Evolutionary conservation across 805 yeast genomes (phyloP).

Genomic region (Kodamaea fukazawae): DNA sequence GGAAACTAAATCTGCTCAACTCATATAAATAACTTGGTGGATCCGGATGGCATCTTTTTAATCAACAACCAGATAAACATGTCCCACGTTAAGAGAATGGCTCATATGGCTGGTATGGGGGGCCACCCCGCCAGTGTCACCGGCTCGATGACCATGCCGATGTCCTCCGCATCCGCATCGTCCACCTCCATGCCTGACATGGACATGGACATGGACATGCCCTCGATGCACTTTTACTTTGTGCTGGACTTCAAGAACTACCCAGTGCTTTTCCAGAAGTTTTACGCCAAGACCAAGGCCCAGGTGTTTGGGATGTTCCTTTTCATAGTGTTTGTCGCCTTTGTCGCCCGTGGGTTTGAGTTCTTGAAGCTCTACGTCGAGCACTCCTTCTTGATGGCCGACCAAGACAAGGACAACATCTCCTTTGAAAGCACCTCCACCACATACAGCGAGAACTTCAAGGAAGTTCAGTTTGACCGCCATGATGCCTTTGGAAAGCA

Average conservation of each 20-base stretch:
- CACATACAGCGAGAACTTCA: constrained; percentile 2
- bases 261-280: constrained; percentile 60
- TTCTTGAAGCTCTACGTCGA: constrained; percentile 64
- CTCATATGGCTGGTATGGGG: constrained; percentile 8
- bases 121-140: neutral
- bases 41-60: no score
- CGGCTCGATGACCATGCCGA: constrained; percentile 5
- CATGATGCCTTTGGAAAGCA: neutral
- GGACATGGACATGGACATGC: constrained; percentile 25
- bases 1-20: no score
- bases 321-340: constrained; percentile 55
- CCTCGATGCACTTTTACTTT: constrained; percentile 56
- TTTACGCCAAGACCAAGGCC: constrained; percentile 53
- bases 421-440: constrained; percentile 1
- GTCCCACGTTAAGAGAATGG: neutral
- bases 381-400: constrained; percentile 58
- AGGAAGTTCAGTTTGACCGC: constrained; percentile 6
- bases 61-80: no score
- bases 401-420: constrained; percentile 10
- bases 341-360: constrained; percentile 57
- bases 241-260: constrained; percentile 49
- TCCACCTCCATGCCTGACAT: neutral
- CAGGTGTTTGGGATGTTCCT: constrained; percentile 74
- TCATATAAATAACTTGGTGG: no score
- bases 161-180: constrained; percentile 5